Conservation (phyloP, 140 eudicot species). For the Flaveria floridana region DNA sequence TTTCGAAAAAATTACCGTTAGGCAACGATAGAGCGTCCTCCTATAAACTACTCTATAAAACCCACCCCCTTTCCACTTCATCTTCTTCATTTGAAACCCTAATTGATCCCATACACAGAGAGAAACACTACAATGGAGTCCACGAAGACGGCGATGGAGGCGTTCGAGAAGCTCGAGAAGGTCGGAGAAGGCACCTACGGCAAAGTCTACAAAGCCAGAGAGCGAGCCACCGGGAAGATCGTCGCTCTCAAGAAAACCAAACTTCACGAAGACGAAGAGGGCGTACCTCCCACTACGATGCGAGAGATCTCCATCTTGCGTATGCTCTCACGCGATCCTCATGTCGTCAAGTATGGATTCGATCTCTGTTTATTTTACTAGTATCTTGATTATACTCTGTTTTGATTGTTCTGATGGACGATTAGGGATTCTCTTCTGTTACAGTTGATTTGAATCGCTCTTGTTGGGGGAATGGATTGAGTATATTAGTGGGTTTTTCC, state of each 20-base stretch:
- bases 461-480: background rate
- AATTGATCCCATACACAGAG: background rate
- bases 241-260: constrained; percentile 87
- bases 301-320: constrained; percentile 84
- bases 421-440: background rate
- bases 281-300: constrained; percentile 94
- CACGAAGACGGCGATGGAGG: constrained; percentile 69
- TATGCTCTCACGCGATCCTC: constrained; percentile 89
- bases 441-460: background rate
- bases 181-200: constrained; percentile 98
- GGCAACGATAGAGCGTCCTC: constrained; percentile 25
- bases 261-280: constrained; percentile 88
- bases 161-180: constrained; percentile 89
- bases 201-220: constrained; percentile 87
- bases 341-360: constrained; percentile 60
- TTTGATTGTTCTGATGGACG: background rate
- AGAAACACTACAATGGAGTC: constrained; percentile 36
- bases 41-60: constrained; percentile 14
- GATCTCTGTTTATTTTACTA: background rate
- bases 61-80: constrained; percentile 1
- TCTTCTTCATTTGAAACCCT: constrained; percentile 31
- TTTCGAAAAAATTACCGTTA: constrained; percentile 39
- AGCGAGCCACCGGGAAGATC: constrained; percentile 75
- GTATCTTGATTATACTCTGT: background rate
- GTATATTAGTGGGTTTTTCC: background rate